Base-by-base conservation (phyloP, 2,329 filamentous ascomycete species). In the Massarina eburnea region DNA sequence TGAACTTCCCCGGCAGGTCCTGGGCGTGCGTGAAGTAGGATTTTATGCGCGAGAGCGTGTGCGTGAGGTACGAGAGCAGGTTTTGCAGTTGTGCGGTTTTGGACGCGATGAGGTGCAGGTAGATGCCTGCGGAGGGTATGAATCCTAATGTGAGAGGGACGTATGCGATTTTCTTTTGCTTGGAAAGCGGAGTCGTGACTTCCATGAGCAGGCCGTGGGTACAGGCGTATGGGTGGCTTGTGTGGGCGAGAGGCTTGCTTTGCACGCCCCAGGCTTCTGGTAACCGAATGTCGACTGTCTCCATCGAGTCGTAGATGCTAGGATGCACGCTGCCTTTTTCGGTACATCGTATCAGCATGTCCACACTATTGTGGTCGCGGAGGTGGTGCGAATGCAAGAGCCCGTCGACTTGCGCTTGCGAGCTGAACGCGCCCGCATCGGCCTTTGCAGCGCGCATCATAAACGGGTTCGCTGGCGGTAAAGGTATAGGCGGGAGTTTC, bases 71-170 rank as follows among this genome's bases (percentile, higher is more conserved):
- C 39, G 90, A 80, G 7, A 96, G 74, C 10, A 97, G 71, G 53
- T 94, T 95, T 59, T 96, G 89, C 14, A 97, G 72, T 34, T 89
- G 88, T 0, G 91, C 95, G 4, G 90, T 86, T 60, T 95, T 95
- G 14, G 87, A 90, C 1, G 91, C 87, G 10, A 97, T 77, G 4
- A 96, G 78, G 21, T 91, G 89, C 2, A 97, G 75, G 61, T 95
- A 89, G 45, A 91, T 82, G 3, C 88, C 88, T 2, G 85, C 86
- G 12, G 85, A 85, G 3, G 85, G 84, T 38, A 95, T 82, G 61
- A 96, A 95, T 0, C 85, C 83, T n/a, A 96, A 75, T 57, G 95
- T 89, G 65, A 95, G 81, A 1, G 88, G 88, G 0, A 91, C 75
- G 35, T 64, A 64, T 34, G 54, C 59, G 5, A 73, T 67, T 10